Evolutionary conservation across 768 basidiomycete genomes (phyloP).

Genomic region (Leccinum truebloodii): DNA sequence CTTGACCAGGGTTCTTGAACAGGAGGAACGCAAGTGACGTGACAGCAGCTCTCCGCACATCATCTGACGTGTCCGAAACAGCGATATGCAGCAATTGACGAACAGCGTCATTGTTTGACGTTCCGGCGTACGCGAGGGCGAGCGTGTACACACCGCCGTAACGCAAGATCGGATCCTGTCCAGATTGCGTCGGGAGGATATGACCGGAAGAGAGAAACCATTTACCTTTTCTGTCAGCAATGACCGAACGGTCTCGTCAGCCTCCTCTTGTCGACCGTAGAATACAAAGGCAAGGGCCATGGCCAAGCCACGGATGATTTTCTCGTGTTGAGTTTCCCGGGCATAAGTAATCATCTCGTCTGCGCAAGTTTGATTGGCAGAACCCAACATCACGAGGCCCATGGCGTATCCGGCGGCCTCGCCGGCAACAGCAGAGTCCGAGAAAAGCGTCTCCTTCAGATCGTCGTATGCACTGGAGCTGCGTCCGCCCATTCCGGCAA

Average conservation of each 20-base stretch:
- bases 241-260: conserved; percentile 76
- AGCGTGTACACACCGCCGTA: conserved; percentile 98
- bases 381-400: conserved; percentile 98
- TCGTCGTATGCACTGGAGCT: conserved; percentile 90
- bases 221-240: conserved; percentile 85
- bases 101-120: conserved; percentile 91
- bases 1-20: conserved; percentile 95
- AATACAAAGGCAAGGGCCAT: conserved; percentile 91
- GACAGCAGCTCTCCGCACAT: conserved; percentile 95
- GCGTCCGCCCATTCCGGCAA: conserved; percentile 91
- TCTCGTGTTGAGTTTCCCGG: conserved; percentile 97
- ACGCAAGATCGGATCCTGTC: conserved; percentile 91
- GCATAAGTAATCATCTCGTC: conserved; percentile 97
- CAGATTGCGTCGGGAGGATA: conserved; percentile 10
- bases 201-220: neutral
- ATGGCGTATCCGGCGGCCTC: conserved; percentile 97
- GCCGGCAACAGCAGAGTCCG: conserved; percentile 93
- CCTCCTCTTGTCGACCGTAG: conserved; percentile 92
- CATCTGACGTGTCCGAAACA: conserved; percentile 97
- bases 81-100: conserved; percentile 92
- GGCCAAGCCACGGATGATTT: conserved; percentile 95
- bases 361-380: conserved; percentile 72
- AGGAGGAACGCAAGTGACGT: conserved; percentile 94
- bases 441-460: conserved; percentile 85
- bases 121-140: conserved; percentile 95